A percentile compares a stretch with the other conserved stretches of the same genome.
phyloP scores from a whole-genome alignment of 108 stramenopile genomes.

The Fragilariopsis cylindrus region DNA sequence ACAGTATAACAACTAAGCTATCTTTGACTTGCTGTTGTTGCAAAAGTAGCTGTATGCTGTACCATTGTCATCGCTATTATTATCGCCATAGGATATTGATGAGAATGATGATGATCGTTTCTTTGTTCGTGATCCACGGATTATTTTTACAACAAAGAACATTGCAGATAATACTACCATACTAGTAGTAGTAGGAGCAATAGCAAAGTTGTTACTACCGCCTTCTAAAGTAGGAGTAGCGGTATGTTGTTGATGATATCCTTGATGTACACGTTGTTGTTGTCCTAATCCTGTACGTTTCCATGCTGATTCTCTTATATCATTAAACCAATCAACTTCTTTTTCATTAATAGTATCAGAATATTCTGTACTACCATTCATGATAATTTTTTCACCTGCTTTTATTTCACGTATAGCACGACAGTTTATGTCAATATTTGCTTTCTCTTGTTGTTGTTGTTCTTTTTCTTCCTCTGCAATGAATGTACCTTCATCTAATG shows the following conservation, averaged over 20 bases:
- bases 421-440: constrained; percentile 10
- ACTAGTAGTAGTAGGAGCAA: neutral
- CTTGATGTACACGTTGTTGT: no score
- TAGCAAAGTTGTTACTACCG: neutral
- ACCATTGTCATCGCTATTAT: no score
- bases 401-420: constrained; percentile 3
- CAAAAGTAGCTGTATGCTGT: no score
- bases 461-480: neutral
- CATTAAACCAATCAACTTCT: constrained; percentile 6
- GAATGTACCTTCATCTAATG: constrained; percentile 17
- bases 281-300: constrained; percentile 1
- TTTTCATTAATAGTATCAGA: neutral
- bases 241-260: no score
- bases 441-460: neutral
- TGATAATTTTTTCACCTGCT: constrained; percentile 3
- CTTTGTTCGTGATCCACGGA: neutral
- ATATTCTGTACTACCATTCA: constrained; percentile 7
- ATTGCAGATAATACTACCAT: constrained; percentile 1
- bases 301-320: neutral
- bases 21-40: no score
- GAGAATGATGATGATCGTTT: neutral
- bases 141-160: neutral
- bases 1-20: no score
- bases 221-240: neutral
- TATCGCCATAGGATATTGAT: no score